Evolutionary conservation across 139 green algal species (phyloP).

Genomic region (Asterochloris sp.): DNA sequence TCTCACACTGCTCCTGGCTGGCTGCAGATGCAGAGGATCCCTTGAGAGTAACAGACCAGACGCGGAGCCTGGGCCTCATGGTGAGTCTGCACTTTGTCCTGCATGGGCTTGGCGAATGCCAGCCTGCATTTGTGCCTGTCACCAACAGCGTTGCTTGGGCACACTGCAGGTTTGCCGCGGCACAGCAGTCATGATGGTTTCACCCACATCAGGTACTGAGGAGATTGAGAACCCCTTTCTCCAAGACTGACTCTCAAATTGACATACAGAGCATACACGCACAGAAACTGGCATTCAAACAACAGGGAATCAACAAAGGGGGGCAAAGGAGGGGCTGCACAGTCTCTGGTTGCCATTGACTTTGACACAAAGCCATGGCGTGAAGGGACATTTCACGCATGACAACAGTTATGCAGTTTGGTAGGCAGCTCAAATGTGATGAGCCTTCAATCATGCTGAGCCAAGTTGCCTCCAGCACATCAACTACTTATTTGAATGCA

Average conservation of each 20-base stretch:
- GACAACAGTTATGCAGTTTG: no score
- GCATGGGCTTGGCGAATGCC: background rate
- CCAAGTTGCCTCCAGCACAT: no score
- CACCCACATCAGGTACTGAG: conserved; percentile 79
- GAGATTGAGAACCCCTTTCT: conserved; percentile 88
- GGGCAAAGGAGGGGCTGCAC: no score
- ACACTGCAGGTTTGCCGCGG: conserved; percentile 75
- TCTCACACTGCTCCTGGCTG: background rate
- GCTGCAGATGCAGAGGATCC: conserved; percentile 83
- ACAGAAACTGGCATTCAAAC: no score
- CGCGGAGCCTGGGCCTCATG: conserved; percentile 72
- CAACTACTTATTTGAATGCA: no score
- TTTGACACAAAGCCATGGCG: no score
- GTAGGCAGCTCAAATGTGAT: no score
- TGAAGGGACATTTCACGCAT: no score
- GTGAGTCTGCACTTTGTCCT: conserved; percentile 34
- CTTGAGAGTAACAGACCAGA: conserved; percentile 78
- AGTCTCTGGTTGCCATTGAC: no score
- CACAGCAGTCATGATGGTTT: conserved; percentile 91
- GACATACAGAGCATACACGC: no score
- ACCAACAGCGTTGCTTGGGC: background rate
- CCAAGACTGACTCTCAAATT: conserved; percentile 4
- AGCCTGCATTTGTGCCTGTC: background rate
- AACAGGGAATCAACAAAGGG: no score
- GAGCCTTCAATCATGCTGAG: no score